Percentiles rank a stretch among this genome's conserved stretches.
Evolutionary conservation across 495 filamentous ascomycete genomes (phyloP).

Genomic region (Aspergillus homomorphus): DNA sequence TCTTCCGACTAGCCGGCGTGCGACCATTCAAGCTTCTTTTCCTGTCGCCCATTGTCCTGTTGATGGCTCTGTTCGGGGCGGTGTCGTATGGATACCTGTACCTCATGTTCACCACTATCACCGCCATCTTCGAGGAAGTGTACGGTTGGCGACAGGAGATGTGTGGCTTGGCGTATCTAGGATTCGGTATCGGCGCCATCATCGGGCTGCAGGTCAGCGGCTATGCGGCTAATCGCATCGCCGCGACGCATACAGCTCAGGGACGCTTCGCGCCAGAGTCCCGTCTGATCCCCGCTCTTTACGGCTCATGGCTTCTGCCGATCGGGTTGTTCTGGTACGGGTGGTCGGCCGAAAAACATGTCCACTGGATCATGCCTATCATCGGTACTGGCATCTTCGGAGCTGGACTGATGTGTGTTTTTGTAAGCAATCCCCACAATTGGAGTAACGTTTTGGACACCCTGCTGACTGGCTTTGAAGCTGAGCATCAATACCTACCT

Average conservation of each 20-base stretch:
- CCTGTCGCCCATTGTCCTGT: not conserved
- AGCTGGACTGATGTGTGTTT: not conserved
- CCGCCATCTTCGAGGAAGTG: not conserved
- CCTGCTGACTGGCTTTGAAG: not conserved
- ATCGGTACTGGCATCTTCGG: not conserved
- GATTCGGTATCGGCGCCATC: not conserved
- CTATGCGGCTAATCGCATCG: not conserved
- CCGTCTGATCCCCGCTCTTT: not conserved
- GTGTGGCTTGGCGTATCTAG: not conserved
- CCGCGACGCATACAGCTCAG: not conserved
- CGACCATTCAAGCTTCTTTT: slow-evolving; percentile 1
- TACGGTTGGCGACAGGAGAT: not conserved
- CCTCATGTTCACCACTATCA: slow-evolving; percentile 5
- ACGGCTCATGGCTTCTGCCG: not conserved
- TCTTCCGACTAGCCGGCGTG: not conserved
- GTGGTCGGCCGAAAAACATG: not conserved
- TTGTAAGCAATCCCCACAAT: not conserved
- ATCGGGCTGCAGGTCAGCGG: not conserved
- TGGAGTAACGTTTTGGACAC: not conserved
- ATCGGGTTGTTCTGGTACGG: slow-evolving; percentile 8
- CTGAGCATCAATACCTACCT: slow-evolving; percentile 52
- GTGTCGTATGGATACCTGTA: slow-evolving; percentile 5
- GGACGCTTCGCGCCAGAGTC: not conserved
- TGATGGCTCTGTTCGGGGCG: slow-evolving; percentile 1
- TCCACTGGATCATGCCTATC: slow-evolving; percentile 7